A percentile compares a stretch with the other conserved stretches of the same genome.
Conservation (phyloP, 2,329 filamentous ascomycete genomes). For the Tolypocladium paradoxum region DNA sequence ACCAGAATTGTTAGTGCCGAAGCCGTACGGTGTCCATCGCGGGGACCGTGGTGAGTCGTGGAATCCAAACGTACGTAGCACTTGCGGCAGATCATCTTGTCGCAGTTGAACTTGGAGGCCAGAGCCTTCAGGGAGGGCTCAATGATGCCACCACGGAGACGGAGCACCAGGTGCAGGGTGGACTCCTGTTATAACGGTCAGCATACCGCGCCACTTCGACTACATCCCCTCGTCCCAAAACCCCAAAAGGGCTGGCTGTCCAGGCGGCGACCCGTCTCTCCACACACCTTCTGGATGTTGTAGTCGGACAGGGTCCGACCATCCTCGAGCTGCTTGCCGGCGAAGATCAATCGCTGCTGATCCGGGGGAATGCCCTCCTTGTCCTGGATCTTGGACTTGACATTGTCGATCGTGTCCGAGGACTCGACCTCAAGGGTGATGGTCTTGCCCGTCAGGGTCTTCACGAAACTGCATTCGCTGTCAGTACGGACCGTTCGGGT, state of each 20-base stretch:
- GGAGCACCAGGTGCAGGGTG: constrained; percentile 95
- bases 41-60: neutral
- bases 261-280: neutral
- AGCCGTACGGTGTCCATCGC: neutral
- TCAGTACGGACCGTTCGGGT: constrained; percentile 16
- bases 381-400: constrained; percentile 99
- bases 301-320: constrained; percentile 94
- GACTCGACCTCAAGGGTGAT: constrained; percentile 99
- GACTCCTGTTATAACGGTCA: constrained; percentile 59
- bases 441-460: constrained; percentile 99
- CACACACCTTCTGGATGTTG: constrained; percentile 95
- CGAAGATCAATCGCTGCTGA: constrained; percentile 98
- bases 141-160: constrained; percentile 98
- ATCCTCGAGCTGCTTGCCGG: constrained; percentile 98
- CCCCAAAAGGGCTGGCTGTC: neutral
- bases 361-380: constrained; percentile 98
- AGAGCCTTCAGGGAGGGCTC: constrained; percentile 98
- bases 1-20: constrained; percentile 5
- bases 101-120: constrained; percentile 99
- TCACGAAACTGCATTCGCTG: constrained; percentile 72
- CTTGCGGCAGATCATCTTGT: constrained; percentile 99
- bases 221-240: neutral
- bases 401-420: constrained; percentile 98
- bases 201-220: constrained; percentile 7
- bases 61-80: constrained; percentile 73